These are phyloP conservation scores for Alternaria ethzedia DNA, from an alignment of 2,329 filamentous ascomycete genomes.

Conservation along the genomic window DNA sequence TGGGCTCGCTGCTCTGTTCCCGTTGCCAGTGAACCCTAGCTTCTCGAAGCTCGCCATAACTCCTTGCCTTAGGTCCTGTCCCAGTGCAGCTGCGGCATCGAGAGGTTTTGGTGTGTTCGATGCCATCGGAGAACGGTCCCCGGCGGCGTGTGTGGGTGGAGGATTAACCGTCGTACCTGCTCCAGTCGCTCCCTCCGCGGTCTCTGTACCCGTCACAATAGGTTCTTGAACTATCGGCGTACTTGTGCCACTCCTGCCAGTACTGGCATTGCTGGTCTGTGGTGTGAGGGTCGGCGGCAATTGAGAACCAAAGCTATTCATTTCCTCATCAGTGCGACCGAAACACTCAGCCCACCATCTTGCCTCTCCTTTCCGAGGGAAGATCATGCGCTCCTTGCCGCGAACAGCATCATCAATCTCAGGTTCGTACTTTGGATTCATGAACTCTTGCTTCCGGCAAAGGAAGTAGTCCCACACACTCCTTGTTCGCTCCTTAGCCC, in stretches of 20 bases:
- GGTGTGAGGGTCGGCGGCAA: slow-evolving; percentile 32
- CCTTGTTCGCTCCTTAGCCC: slow-evolving; percentile 72
- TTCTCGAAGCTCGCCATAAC: slow-evolving; percentile 41
- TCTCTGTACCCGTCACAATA: slow-evolving; percentile 45
- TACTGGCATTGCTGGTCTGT: slow-evolving; percentile 34
- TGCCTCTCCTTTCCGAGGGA: slow-evolving; percentile 78
- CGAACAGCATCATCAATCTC: slow-evolving; percentile 77
- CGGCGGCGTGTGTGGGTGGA: slow-evolving; percentile 31
- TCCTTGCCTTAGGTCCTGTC: slow-evolving; percentile 39
- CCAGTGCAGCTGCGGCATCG: slow-evolving; percentile 35
- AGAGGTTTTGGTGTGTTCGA: slow-evolving; percentile 24
- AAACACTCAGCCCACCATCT: slow-evolving; percentile 94
- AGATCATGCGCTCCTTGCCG: slow-evolving; percentile 81
- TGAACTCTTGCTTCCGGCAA: slow-evolving; percentile 77
- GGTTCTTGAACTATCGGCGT: slow-evolving; percentile 38
- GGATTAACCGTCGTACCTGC: slow-evolving; percentile 35
- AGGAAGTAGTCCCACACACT: slow-evolving; percentile 98
- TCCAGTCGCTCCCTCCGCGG: slow-evolving; percentile 40
- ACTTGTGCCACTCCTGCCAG: slow-evolving; percentile 33
- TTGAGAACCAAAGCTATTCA: slow-evolving; percentile 69
- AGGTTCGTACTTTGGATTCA: slow-evolving; percentile 79
- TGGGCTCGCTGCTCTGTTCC: slow-evolving; percentile 25
- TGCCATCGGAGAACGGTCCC: slow-evolving; percentile 14
- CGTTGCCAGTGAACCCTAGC: slow-evolving; percentile 31
- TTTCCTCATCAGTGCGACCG: slow-evolving; percentile 84